Evolutionary conservation across 2,329 filamentous ascomycete species (phyloP), one percentile per base, ranked within the genome.

Genomic region (Monilinia laxa): DNA sequence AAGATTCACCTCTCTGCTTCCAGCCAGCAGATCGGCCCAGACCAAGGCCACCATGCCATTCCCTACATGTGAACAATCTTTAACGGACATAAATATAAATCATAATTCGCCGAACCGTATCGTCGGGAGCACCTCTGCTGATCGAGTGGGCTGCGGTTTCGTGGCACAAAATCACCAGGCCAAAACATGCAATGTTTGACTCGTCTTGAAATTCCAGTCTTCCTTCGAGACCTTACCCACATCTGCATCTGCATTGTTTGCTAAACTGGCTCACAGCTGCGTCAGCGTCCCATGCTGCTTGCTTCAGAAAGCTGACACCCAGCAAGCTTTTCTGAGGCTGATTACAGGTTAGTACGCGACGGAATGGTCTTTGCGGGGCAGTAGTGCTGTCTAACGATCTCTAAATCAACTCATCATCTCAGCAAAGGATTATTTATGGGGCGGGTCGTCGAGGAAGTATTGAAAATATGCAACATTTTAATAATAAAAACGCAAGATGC

Each of bases 301-400:
- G 31, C 45, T 35, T 49, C 35, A 42, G 51, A 55, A 47, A 42
- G 55, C n/a, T 56, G 49, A 51, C n/a, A 60, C 42, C 45, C 47
- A 25, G 47, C 56, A 25, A n/a, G 35, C 20, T 60, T 60, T 60
- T 23, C 45, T 60, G 25, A 47, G 40, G 35, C 54, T 25, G 25
- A 16, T 47, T 38, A 65, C 18, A 65, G 23, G 31, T 25, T 42
- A 65, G 55, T 25, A 47, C 40, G 35, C 18, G 28, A 40, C 9
- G n/a, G 45, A 25, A 62, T 64, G 12, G 35, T 60, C 23, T 35
- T 65, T 65, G 64, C 47, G 64, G 64, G 56, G 64, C 64, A 53
- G 25, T 49, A 25, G 38, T 18, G 40, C 40, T 57, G 52, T 51
- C 38, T 35, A 25, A 47, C 45, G 20, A 65, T 49, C 23, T 25